Evolutionary conservation across 1,139 yeast genomes (phyloP), one percentile per base, ranked within the genome.

Genomic region (Diutina mesorugosa): DNA sequence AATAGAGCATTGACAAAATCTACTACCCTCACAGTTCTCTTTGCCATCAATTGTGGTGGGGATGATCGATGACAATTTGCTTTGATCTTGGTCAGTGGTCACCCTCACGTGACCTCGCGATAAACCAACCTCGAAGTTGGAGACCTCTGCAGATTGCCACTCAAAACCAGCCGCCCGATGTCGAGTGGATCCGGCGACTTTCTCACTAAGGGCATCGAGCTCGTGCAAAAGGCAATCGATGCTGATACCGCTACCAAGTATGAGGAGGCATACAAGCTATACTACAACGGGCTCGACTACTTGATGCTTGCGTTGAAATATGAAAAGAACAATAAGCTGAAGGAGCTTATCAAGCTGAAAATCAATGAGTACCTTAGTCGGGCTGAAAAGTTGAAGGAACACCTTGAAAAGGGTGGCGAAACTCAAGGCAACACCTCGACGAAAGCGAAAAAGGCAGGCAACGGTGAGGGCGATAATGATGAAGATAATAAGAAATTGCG

Each of bases 241-340:
- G 91, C 96, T 7, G 99, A 95, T 68, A 85, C 90, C 29, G 93
- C 91, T 38, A 87, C 95, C 55, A 79, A 87, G 62, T 93, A 91
- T 65, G 97, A 90, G 59, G 98, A 93, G 62, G 99, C 99, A 0
- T 93, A 93, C 69, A 88, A 90, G 59, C 80, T 90, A 55, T 95
- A 95, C 71, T 90, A 88, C 74, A 89, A 88, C 65, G 98, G 98
- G 3, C 77, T 95, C 59, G 99, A 93, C 68, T 95, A 93, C 70
- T 77, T 95, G 64, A 90, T 95, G 97, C 78, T 90, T 64, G 99
- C 99, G 4, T 78, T 95, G 65, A 95, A 95, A 71, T 93, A 95
- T 67, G 99, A 95, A 70, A 93, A 91, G 72, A 95, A 90, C 69
- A 85, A 87, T 48, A 84, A 85, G 64, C 85, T 95, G 47, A 93